Evolutionary conservation across 306 rosid genomes (phyloP).

Genomic region (Canavalia gladiata): DNA sequence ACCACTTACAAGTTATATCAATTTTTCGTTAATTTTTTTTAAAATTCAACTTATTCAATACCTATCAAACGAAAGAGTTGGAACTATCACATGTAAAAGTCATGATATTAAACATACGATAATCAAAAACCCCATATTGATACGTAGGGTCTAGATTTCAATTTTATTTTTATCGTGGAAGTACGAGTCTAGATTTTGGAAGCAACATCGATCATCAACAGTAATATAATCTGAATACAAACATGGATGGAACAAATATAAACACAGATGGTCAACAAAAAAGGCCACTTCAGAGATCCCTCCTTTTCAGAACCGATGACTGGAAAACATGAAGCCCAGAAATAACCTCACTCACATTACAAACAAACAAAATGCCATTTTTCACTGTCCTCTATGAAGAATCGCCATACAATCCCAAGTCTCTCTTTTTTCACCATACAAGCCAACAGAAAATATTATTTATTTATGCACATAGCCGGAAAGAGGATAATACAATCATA

Average conservation of each 20-base stretch:
- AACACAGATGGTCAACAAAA: background rate
- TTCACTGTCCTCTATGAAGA: conserved; percentile 21
- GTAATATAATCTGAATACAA: background rate
- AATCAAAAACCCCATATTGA: no score
- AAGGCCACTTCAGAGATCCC: background rate
- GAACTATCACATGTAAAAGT: no score
- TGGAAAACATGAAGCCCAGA: background rate
- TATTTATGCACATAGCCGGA: conserved; percentile 64
- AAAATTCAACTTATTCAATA: no score
- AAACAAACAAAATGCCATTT: conserved; percentile 23
- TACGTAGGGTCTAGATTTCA: no score
- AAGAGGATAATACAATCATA: conserved; percentile 52
- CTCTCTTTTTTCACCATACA: conserved; percentile 15
- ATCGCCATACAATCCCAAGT: conserved; percentile 20
- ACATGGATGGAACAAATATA: background rate
- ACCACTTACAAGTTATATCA: no score
- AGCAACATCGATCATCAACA: background rate
- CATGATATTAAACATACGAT: no score
- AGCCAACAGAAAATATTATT: conserved; percentile 24
- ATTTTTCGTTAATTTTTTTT: no score
- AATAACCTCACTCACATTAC: background rate
- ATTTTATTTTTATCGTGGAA: background rate
- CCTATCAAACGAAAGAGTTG: no score
- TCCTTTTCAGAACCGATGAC: background rate
- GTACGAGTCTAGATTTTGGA: background rate